Evolutionary conservation across 352 stramenopile species (phyloP).

Genomic region (Pythium pyrilobum): DNA sequence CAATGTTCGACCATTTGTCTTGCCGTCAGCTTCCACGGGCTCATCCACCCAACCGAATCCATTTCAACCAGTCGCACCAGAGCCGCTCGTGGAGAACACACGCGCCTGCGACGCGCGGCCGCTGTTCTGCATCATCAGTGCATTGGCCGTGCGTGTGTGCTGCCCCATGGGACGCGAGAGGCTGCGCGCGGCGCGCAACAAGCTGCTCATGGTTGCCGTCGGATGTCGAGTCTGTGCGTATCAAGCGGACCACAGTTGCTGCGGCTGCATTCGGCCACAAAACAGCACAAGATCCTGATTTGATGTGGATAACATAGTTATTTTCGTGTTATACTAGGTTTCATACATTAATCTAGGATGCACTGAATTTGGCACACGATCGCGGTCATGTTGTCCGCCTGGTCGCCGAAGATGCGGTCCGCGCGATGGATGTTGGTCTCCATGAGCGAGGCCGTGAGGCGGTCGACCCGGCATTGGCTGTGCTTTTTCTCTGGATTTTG

Average conservation of each 20-base stretch:
- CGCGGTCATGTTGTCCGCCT: constrained; percentile 88
- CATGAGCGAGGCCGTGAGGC: constrained; percentile 43
- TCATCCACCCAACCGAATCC: no score
- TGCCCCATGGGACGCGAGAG: constrained; percentile 6
- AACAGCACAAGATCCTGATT: constrained; percentile 1
- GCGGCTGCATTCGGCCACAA: constrained; percentile 1
- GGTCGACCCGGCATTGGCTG: constrained; percentile 21
- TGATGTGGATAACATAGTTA: constrained; percentile 10
- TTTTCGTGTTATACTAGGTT: no score
- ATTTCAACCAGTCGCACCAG: constrained; percentile 10
- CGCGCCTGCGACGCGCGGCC: not conserved
- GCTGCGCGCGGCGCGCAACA: constrained; percentile 11
- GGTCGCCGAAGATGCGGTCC: constrained; percentile 62
- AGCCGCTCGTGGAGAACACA: constrained; percentile 5
- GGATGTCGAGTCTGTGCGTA: constrained; percentile 3
- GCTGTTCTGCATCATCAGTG: not conserved
- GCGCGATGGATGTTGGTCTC: constrained; percentile 54
- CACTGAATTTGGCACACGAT: constrained; percentile 52
- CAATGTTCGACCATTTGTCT: no score
- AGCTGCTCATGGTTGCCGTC: constrained; percentile 7
- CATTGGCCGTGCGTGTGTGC: constrained; percentile 9
- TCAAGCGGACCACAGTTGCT: constrained; percentile 13
- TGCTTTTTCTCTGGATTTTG: constrained; percentile 4
- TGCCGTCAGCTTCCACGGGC: no score
- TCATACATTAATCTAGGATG: constrained; percentile 9